Percentiles rank a stretch among this genome's conserved stretches.
Conservation (phyloP, 75 land plant genomes). For the Pseudotsuga menziesii region DNA sequence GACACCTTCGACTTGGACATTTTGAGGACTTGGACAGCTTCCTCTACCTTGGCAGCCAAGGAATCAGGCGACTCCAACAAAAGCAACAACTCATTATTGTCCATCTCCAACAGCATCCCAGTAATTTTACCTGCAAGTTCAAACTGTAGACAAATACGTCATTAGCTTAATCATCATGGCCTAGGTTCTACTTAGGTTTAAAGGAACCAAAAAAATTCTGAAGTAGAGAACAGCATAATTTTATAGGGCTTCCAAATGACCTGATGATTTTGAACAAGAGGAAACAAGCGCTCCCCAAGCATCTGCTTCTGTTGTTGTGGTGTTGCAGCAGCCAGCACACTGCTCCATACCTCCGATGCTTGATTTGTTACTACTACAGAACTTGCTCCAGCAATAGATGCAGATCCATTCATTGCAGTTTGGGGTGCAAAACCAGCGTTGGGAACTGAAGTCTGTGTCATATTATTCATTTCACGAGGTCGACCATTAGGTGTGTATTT, state of each 20-base stretch:
- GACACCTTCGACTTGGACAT: background rate
- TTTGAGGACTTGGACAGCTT: constrained; percentile 65
- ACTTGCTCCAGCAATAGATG: constrained; percentile 14
- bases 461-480: constrained; percentile 26
- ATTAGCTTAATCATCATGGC: too few relatives aligned
- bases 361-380: constrained; percentile 20
- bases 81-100: constrained; percentile 64
- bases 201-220: too few relatives aligned
- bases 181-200: too few relatives aligned
- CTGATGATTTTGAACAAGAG: constrained; percentile 56
- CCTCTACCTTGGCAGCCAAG: constrained; percentile 60
- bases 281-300: constrained; percentile 70
- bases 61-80: constrained; percentile 74
- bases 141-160: constrained; percentile 24
- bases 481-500: constrained; percentile 43
- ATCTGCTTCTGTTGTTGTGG: constrained; percentile 71
- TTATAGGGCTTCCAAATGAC: constrained; percentile 14
- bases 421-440: constrained; percentile 6
- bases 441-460: constrained; percentile 5
- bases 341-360: constrained; percentile 35
- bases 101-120: constrained; percentile 89
- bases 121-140: constrained; percentile 84
- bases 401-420: constrained; percentile 12
- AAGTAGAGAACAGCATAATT: too few relatives aligned
- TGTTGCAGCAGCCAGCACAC: constrained; percentile 59